phyloP scores from a whole-genome alignment of 495 filamentous ascomycete species.

The Pyrenopolyporus hunteri region DNA sequence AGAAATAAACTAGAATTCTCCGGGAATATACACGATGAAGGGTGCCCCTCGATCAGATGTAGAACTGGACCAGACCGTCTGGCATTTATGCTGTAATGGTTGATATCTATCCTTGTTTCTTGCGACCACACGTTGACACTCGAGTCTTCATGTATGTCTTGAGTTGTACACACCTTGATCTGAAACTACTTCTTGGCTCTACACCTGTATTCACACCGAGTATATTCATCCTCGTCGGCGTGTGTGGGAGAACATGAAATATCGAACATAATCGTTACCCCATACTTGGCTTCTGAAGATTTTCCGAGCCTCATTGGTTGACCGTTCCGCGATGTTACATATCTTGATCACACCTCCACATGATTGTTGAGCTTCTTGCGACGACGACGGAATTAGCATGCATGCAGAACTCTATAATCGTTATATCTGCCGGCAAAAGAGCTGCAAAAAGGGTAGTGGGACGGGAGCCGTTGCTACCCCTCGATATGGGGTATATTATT shows the following conservation, averaged over 20 bases:
- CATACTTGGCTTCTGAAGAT: not conserved
- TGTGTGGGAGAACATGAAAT: not conserved
- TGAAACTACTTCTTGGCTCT: not conserved
- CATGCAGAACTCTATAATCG: slow-evolving; percentile 13
- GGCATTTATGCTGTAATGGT: not conserved
- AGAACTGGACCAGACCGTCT: not conserved
- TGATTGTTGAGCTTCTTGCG: not conserved
- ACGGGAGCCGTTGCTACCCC: not conserved
- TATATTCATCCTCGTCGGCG: no score
- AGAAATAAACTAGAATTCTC: no score
- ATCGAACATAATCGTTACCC: not conserved
- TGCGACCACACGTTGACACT: not conserved
- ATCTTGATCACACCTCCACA: not conserved
- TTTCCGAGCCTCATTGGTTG: no score
- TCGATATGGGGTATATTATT: slow-evolving; percentile 6
- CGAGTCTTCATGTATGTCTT: not conserved
- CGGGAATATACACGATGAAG: no score
- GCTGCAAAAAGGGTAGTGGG: not conserved
- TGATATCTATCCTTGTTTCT: not conserved
- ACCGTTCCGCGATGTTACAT: no score
- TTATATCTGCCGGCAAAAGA: slow-evolving; percentile 14
- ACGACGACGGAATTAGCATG: slow-evolving; percentile 8
- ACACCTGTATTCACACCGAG: no score
- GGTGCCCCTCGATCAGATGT: no score
- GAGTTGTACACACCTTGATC: not conserved